Evolutionary conservation across 768 basidiomycete species (phyloP).

Genomic region (Mycena alexandri): DNA sequence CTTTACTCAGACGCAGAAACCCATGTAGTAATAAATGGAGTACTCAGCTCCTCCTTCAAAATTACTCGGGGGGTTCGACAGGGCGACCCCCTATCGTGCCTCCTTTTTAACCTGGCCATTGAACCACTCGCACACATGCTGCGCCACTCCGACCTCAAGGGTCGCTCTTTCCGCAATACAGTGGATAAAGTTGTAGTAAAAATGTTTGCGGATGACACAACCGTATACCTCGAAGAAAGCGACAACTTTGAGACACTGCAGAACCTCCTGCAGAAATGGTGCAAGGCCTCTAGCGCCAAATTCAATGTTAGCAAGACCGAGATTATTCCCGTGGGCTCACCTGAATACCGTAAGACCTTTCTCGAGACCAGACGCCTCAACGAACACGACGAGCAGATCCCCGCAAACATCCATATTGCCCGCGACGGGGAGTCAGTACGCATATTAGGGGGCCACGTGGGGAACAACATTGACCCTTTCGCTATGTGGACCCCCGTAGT

Average conservation of each 20-base stretch:
- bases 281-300: conserved; percentile 52
- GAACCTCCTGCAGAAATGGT: conserved; percentile 53
- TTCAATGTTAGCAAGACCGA: conserved; percentile 59
- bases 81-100: conserved; percentile 55
- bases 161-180: conserved; percentile 37
- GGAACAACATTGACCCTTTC: conserved; percentile 42
- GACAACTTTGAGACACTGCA: conserved; percentile 46
- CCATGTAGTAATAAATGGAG: conserved; percentile 33
- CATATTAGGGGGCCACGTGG: conserved; percentile 49
- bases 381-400: conserved; percentile 24
- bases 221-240: conserved; percentile 46
- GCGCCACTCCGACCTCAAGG: conserved; percentile 45
- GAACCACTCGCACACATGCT: conserved; percentile 53
- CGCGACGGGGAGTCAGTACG: conserved; percentile 45
- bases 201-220: conserved; percentile 60
- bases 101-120: conserved; percentile 56
- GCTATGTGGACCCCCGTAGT: not conserved
- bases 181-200: conserved; percentile 42
- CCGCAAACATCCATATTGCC: conserved; percentile 41
- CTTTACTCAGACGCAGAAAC: conserved; percentile 37
- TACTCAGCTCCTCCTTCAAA: conserved; percentile 31
- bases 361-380: conserved; percentile 15
- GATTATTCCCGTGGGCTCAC: conserved; percentile 43
- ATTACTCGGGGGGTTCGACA: conserved; percentile 41
- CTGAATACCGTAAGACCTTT: conserved; percentile 20